Evolutionary conservation across 345 rosid species (phyloP).

Genomic region (Eucalyptus viminalis): DNA sequence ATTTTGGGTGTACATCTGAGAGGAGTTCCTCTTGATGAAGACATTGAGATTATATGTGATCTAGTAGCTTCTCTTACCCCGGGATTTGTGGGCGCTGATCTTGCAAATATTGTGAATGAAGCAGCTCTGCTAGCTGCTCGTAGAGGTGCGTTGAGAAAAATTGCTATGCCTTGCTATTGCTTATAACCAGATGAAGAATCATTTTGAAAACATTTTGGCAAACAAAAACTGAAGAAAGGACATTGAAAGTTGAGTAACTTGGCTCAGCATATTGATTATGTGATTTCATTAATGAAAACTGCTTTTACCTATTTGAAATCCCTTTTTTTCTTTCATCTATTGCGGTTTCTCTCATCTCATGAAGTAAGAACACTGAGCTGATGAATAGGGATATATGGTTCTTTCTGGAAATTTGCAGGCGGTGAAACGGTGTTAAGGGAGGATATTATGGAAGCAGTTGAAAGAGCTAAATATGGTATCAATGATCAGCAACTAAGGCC

Average conservation of each 20-base stretch:
- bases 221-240: neutral
- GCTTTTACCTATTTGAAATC: neutral
- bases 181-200: neutral
- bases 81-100: slow-evolving; percentile 95
- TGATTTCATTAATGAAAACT: neutral
- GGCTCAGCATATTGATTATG: neutral
- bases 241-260: neutral
- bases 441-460: slow-evolving; percentile 94
- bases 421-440: slow-evolving; percentile 70
- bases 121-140: slow-evolving; percentile 96
- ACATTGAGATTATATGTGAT: slow-evolving; percentile 46
- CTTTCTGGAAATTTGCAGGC: slow-evolving; percentile 18
- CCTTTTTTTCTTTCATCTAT: neutral
- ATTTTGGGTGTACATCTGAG: slow-evolving; percentile 85
- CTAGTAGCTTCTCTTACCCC: slow-evolving; percentile 86
- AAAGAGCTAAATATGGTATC: slow-evolving; percentile 92
- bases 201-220: neutral
- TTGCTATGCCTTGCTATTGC: neutral
- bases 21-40: slow-evolving; percentile 86
- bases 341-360: neutral
- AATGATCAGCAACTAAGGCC: slow-evolving; percentile 42
- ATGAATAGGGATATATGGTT: neutral
- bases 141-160: slow-evolving; percentile 37
- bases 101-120: slow-evolving; percentile 87
- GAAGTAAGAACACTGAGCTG: neutral